These are phyloP conservation scores for Apiotrichum porosum DNA, from an alignment of 1,284 basidiomycete species.

Conservation along the genomic window DNA sequence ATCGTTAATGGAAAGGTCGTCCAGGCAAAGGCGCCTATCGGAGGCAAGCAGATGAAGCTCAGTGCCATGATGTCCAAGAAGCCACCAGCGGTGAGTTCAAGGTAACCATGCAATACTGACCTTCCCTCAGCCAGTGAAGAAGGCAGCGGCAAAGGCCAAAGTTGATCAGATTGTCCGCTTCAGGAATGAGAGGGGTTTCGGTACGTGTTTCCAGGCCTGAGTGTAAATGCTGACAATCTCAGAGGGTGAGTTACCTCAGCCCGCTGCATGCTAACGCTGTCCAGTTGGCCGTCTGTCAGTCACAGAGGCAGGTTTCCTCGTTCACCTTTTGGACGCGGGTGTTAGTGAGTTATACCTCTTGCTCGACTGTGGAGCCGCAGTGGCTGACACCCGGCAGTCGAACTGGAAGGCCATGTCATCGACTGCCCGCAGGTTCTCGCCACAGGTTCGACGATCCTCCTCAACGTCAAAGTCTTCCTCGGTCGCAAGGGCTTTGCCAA, in stretches of 20 bases:
- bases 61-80: conserved; percentile 44
- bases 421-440: conserved; percentile 42
- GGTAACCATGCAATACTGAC: neutral
- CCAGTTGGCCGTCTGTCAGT: conserved; percentile 46
- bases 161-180: conserved; percentile 47
- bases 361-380: neutral
- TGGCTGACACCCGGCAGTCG: conserved; percentile 22
- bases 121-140: conserved; percentile 22
- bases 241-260: too few species aligned
- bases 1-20: conserved; percentile 45
- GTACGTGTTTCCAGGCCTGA: conserved; percentile 12
- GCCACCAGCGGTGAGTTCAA: conserved; percentile 19
- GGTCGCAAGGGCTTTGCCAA: conserved; percentile 41
- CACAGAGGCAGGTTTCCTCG: conserved; percentile 41
- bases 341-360: conserved; percentile 37
- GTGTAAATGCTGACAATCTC: conserved; percentile 1
- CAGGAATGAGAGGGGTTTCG: conserved; percentile 44
- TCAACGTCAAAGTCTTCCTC: conserved; percentile 45
- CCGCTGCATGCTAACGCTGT: neutral
- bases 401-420: conserved; percentile 42
- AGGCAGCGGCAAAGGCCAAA: conserved; percentile 31
- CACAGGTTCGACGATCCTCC: conserved; percentile 43
- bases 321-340: conserved; percentile 44
- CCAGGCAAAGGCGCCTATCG: conserved; percentile 29
- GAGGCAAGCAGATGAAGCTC: conserved; percentile 39